These are phyloP conservation scores for Ceratobasidium sp. DNA, from an alignment of 1,284 basidiomycete genomes.

Conservation along the genomic window DNA sequence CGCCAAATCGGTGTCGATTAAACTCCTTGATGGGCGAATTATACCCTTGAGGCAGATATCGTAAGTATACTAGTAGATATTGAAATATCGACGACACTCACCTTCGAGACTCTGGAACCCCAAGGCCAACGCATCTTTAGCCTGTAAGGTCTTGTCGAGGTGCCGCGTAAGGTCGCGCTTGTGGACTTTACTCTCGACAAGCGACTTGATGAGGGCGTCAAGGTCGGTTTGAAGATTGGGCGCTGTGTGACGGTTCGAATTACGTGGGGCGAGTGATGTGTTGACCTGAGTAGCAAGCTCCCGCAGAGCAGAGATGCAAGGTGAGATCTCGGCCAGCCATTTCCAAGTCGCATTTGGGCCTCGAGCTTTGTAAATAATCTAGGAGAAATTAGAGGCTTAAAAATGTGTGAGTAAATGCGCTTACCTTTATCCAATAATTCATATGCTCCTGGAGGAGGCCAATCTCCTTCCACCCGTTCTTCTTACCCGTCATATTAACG, in stretches of 20 bases:
- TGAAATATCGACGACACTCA: not conserved
- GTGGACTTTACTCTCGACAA: slow-evolving; percentile 1
- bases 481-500: slow-evolving; percentile 7
- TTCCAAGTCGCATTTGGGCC: slow-evolving; percentile 3
- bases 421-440: slow-evolving; percentile 7
- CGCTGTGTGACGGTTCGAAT: slow-evolving; percentile 5
- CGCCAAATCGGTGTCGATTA: slow-evolving; percentile 24
- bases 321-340: slow-evolving; percentile 11
- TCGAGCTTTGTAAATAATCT: slow-evolving; percentile 10
- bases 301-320: slow-evolving; percentile 1
- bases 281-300: slow-evolving; percentile 16
- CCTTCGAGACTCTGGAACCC: slow-evolving; percentile 10
- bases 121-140: not conserved
- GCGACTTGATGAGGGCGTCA: not conserved
- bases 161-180: not conserved
- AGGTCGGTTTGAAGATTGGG: slow-evolving; percentile 12
- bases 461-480: slow-evolving; percentile 4
- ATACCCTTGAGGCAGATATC: not conserved
- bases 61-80: not conserved
- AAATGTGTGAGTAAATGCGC: not conserved
- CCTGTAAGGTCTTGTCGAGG: not conserved
- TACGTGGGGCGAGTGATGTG: slow-evolving; percentile 8
- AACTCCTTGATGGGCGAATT: slow-evolving; percentile 11
- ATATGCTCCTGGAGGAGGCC: slow-evolving; percentile 1
- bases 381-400: not conserved